Base-by-base conservation (phyloP, 2,329 filamentous ascomycete genomes). In the Colletotrichum sp. region DNA sequence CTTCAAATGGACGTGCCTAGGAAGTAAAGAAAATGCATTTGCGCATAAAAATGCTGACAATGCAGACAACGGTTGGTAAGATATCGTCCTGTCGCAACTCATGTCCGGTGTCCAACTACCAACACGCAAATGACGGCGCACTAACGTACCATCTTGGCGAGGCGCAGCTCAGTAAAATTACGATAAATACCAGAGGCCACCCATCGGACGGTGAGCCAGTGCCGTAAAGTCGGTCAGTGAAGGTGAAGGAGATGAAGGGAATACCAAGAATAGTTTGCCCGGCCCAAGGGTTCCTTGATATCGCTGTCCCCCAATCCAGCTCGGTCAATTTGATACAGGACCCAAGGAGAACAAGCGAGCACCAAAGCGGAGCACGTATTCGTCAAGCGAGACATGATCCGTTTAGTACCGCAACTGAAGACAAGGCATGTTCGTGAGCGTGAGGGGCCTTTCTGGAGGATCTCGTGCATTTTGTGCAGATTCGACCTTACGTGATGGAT, bases 241-340 rank as follows among this genome's bases (percentile, higher is more conserved):
- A 24, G 21, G 12, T 34, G 59, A 72, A 66, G 52, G 69, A 72
- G 72, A 72, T 75, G 69, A 75, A 34, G 24, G 18, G 39, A 34
- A 16, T 30, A 28, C 72, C 69, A 57, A 65, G 67, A 30, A 67
- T 72, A 68, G 69, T 34, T 30, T 21, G 15, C 13, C 30, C 15
- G 28, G 13, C n/a, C 57, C 70, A 57, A 18, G 63, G 55, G 49
- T 66, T 52, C 60, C 60, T 64, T 66, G 72, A 34, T 55, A 36
- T 8, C 5, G 24, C 18, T 5, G 21, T 52, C n/a, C 6, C n/a
- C n/a, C 21, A 39, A 24, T 21, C 39, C 30, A 36, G n/a, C 44
- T 13, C 10, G 44, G 2, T 39, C 39, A 26, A 63, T 39, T 36
- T 57, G 52, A 39, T 34, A 21, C 72, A 30, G 44, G 34, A 30